These are phyloP conservation scores for Blumeria graminis DNA, from an alignment of 2,329 filamentous ascomycete species.

Conservation along the genomic window DNA sequence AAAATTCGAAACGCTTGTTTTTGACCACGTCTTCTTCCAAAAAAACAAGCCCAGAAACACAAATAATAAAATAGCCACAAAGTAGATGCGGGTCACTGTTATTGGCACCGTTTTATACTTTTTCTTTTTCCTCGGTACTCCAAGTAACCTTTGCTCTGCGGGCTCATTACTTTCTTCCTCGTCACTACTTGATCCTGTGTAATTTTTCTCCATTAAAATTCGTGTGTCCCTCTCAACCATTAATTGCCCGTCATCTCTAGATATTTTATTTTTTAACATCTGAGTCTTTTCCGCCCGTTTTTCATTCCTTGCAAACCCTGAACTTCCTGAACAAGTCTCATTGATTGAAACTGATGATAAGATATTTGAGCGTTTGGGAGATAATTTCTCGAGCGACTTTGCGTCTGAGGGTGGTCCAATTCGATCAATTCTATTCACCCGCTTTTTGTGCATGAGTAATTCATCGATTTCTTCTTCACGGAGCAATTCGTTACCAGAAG, in stretches of 20 bases:
- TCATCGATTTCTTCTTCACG: too few relatives aligned
- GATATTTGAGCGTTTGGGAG: too few relatives aligned
- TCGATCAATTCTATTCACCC: too few relatives aligned
- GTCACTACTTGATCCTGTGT: slow-evolving; percentile 36
- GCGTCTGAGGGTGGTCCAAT: too few relatives aligned
- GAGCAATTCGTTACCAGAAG: too few relatives aligned
- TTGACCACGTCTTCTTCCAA: slow-evolving; percentile 12
- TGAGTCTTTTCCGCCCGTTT: too few relatives aligned
- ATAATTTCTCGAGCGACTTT: too few relatives aligned
- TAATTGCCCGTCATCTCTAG: slow-evolving; percentile 20
- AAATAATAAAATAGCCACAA: slow-evolving; percentile 27
- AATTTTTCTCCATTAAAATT: slow-evolving; percentile 39
- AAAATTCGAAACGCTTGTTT: slow-evolving; percentile 15
- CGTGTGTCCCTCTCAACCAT: slow-evolving; percentile 88
- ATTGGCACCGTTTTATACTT: slow-evolving; percentile 28
- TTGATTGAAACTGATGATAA: too few relatives aligned
- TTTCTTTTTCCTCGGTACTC: slow-evolving; percentile 21
- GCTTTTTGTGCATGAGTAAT: too few relatives aligned
- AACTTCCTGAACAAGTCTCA: too few relatives aligned
- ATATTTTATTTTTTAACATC: too few relatives aligned
- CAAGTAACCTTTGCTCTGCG: slow-evolving; percentile 26
- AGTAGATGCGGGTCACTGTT: slow-evolving; percentile 28
- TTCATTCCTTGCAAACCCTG: too few relatives aligned
- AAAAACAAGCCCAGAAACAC: slow-evolving; percentile 35
- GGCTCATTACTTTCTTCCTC: slow-evolving; percentile 33